These are phyloP conservation scores for Davidsoniella virescens DNA, from an alignment of 2,329 filamentous ascomycete genomes.

Conservation along the genomic window DNA sequence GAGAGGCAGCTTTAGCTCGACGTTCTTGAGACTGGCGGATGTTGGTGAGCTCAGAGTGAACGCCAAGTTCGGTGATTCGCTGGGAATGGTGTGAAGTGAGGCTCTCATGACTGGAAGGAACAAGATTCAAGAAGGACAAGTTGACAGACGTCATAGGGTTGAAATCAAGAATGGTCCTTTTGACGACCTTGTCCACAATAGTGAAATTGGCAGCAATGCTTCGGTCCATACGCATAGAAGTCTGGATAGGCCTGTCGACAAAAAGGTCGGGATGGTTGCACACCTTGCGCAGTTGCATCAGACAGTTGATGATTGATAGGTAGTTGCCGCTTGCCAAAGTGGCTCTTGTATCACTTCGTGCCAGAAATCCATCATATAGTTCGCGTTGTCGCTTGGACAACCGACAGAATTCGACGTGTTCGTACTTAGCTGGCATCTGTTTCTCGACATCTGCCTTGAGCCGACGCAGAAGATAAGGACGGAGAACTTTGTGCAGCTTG, in stretches of 20 bases:
- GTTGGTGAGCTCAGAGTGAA: background rate
- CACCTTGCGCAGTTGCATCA: slow-evolving; percentile 94
- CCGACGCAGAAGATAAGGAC: slow-evolving; percentile 78
- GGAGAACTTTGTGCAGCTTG: slow-evolving; percentile 83
- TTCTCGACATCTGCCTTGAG: slow-evolving; percentile 96
- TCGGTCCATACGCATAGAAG: slow-evolving; percentile 78
- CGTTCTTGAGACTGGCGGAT: slow-evolving; percentile 2
- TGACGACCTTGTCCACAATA: slow-evolving; percentile 53
- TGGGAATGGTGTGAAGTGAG: slow-evolving; percentile 37
- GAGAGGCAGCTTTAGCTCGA: slow-evolving; percentile 35
- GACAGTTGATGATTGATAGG: slow-evolving; percentile 91
- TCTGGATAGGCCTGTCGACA: slow-evolving; percentile 89
- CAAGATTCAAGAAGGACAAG: slow-evolving; percentile 62
- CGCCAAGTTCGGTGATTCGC: slow-evolving; percentile 5
- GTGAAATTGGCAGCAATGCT: slow-evolving; percentile 35
- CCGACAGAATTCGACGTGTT: slow-evolving; percentile 90
- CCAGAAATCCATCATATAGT: slow-evolving; percentile 91
- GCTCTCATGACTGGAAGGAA: slow-evolving; percentile 29
- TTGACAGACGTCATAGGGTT: slow-evolving; percentile 43
- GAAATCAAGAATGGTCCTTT: slow-evolving; percentile 33
- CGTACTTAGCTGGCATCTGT: slow-evolving; percentile 96
- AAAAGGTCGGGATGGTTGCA: slow-evolving; percentile 98
- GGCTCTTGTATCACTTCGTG: slow-evolving; percentile 71
- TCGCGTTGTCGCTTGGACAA: slow-evolving; percentile 90
- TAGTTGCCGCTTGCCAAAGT: slow-evolving; percentile 89